These are phyloP conservation scores for Beauveria sp. DNA, from an alignment of 2,329 filamentous ascomycete species.

Conservation along the genomic window DNA sequence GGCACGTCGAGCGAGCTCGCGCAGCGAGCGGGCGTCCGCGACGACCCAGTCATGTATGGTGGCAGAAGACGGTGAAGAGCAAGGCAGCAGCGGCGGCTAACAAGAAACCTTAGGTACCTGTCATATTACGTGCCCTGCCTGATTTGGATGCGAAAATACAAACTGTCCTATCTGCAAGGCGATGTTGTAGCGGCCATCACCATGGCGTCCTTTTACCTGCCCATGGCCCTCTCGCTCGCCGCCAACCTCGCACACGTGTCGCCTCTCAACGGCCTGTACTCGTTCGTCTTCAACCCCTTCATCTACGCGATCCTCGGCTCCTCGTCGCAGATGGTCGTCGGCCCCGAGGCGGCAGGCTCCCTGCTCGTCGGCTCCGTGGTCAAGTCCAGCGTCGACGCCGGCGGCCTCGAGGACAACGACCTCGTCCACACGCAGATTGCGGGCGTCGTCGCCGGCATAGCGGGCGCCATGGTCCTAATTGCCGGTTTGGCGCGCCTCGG, in stretches of 20 bases:
- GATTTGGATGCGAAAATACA: slow-evolving; percentile 86
- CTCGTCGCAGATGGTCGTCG: slow-evolving; percentile 87
- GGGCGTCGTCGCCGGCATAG: slow-evolving; percentile 80
- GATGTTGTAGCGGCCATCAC: slow-evolving; percentile 85
- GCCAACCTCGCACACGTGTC: slow-evolving; percentile 89
- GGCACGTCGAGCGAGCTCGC: slow-evolving; percentile 66
- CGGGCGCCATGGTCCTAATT: slow-evolving; percentile 80
- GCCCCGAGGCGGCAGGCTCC: slow-evolving; percentile 89
- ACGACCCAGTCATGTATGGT: slow-evolving; percentile 64
- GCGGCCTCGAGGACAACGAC: slow-evolving; percentile 57
- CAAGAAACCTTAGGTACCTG: slow-evolving; percentile 56
- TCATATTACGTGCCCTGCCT: slow-evolving; percentile 89
- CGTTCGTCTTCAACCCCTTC: slow-evolving; percentile 86
- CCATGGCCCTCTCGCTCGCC: slow-evolving; percentile 90
- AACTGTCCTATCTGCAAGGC: slow-evolving; percentile 70
- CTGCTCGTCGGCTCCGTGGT: slow-evolving; percentile 84
- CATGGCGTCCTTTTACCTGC: slow-evolving; percentile 98
- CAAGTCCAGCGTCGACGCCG: slow-evolving; percentile 64
- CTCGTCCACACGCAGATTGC: slow-evolving; percentile 71
- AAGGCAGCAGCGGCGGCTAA: slow-evolving; percentile 11
- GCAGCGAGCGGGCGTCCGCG: slow-evolving; percentile 64
- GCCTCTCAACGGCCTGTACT: slow-evolving; percentile 87
- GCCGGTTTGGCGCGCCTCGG: slow-evolving; percentile 80
- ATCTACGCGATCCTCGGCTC: slow-evolving; percentile 88
- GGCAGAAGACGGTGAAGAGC: background rate